Evolutionary conservation across 805 yeast species (phyloP), one percentile per base, ranked within the genome.

Genomic region (Danielia reshetovae): DNA sequence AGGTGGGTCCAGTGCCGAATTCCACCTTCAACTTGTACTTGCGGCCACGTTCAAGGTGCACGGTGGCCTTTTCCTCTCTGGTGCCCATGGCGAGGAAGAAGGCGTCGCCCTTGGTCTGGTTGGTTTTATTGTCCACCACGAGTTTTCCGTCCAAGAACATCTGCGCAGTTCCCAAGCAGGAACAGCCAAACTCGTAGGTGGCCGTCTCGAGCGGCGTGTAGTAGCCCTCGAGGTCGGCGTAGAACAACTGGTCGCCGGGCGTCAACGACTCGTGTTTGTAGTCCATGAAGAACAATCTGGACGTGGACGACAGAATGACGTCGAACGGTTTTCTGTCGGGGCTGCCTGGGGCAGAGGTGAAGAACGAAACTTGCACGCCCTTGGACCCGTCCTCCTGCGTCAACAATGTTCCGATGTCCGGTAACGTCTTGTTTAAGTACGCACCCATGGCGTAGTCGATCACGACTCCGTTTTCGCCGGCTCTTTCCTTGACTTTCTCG

Each of bases 1-100:
- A 59, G 17, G 79, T 75, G 9, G 59, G 55, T 13, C 70, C 60
- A n/a, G 76, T 62, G 14, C 80, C 83, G 45, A 63, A 77, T 46
- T 70, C 74, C 30, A 76, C 65, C 38, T 54, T 62, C 39, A 76
- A 38, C 18, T 63, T 57, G 59, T 77, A 76, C 14, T 49, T 45
- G 29, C 57, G 50, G 3, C 79, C 82, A 39, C 61, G 63, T 32
- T 59, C 64, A 36, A 76, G 56, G 2, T 44, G 25, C 21, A 69
- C 47, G 5, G 51, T 43, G 3, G 70, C 69, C 7, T 46, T 55
- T 43, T 60, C 77, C 53, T 77, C 82, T 24, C 65, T 48, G 11
- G 84, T 70, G 31, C 82, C 85, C 51, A 60, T 47, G 11, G 74
- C 73, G 38, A 62, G 49, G 53, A 74, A 75, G 60, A 75, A 77